A percentile compares a stretch with the other conserved stretches of the same genome.
These are phyloP conservation scores for Linum tenue DNA, from an alignment of 345 rosid genomes.

Conservation along the genomic window DNA sequence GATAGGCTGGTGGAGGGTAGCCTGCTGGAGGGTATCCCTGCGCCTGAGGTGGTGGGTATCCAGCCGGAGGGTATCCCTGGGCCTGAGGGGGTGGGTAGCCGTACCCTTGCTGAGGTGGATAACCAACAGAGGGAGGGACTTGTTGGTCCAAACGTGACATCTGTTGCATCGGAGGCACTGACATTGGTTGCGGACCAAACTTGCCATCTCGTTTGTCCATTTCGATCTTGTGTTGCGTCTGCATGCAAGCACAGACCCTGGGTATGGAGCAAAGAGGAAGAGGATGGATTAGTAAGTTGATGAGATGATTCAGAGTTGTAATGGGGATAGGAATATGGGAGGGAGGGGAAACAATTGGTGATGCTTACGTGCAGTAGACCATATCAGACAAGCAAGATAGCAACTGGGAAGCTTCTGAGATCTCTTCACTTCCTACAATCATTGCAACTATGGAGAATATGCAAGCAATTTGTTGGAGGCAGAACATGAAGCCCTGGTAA, in stretches of 20 bases:
- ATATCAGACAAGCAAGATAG: conserved; percentile 64
- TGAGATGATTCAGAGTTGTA: not conserved
- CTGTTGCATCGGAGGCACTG: conserved; percentile 68
- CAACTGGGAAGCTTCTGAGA: conserved; percentile 74
- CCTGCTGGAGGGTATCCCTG: not conserved
- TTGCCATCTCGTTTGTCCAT: conserved; percentile 96
- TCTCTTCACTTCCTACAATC: conserved; percentile 84
- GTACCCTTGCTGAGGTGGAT: conserved; percentile 36
- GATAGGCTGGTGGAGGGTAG: not conserved
- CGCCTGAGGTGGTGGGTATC: conserved; percentile 1
- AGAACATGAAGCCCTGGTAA: conserved; percentile 89
- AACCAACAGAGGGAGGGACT: conserved; percentile 67
- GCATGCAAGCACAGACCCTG: conserved; percentile 99
- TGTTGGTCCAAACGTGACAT: conserved; percentile 93
- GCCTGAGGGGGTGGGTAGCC: conserved; percentile 12
- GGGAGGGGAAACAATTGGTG: not conserved
- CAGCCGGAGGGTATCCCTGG: not conserved
- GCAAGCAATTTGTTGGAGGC: conserved; percentile 94
- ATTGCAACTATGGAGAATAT: conserved; percentile 88
- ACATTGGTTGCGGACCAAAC: conserved; percentile 86
- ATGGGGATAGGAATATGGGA: not conserved
- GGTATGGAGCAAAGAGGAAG: conserved; percentile 11
- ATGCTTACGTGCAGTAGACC: conserved; percentile 92
- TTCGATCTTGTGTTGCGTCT: conserved; percentile 96
- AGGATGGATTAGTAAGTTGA: conserved; percentile 16